phyloP scores from a whole-genome alignment of 2,329 filamentous ascomycete genomes.

The Alternaria viburni region DNA sequence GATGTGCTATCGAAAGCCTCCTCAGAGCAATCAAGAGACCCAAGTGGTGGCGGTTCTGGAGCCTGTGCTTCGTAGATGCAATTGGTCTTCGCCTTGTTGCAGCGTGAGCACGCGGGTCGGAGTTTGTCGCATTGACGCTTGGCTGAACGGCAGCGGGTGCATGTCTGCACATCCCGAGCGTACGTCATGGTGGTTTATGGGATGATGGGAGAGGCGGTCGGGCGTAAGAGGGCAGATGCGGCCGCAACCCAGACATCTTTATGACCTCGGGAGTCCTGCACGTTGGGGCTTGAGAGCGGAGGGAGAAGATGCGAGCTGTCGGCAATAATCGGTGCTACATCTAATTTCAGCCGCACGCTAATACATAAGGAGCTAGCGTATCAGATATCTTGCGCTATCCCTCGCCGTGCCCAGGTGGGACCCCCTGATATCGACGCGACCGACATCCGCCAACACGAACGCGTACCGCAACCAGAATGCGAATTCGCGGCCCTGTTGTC shows the following conservation, averaged over 20 bases:
- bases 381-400: not conserved
- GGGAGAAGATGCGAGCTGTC: not conserved
- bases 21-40: not conserved
- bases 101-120: conserved; percentile 21
- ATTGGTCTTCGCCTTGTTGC: conserved; percentile 6
- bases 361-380: not conserved
- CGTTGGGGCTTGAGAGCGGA: not conserved
- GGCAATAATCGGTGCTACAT: not conserved
- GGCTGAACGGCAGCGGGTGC: conserved; percentile 21
- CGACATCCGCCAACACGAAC: not conserved
- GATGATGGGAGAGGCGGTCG: not conserved
- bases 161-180: conserved; percentile 16
- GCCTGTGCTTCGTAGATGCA: conserved; percentile 12
- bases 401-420: too few species aligned
- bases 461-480: too few species aligned
- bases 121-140: conserved; percentile 27
- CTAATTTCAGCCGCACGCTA: not conserved
- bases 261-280: not conserved
- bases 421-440: not conserved
- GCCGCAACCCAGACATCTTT: not conserved
- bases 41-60: not conserved
- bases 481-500: too few species aligned
- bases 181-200: conserved; percentile 3
- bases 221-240: not conserved
- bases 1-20: not conserved